These are phyloP conservation scores for Camellia granthamiana DNA, from an alignment of 148 eudicot genomes.

Conservation along the genomic window DNA sequence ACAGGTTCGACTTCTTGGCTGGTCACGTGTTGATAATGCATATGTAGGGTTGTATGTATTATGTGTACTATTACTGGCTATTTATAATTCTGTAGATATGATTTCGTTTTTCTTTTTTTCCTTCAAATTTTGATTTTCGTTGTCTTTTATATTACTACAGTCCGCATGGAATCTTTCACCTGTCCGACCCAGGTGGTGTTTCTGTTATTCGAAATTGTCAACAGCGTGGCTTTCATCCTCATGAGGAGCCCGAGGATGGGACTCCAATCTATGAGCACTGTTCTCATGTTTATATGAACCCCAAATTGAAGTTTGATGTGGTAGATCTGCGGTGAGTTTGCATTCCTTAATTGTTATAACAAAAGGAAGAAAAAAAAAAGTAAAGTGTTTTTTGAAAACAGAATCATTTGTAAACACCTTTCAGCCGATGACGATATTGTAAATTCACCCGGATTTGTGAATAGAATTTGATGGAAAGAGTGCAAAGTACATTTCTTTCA, in stretches of 20 bases:
- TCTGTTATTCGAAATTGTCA: conserved; percentile 78
- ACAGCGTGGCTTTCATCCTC: conserved; percentile 96
- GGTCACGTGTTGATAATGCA: background rate
- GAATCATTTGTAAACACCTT: conserved; percentile 8
- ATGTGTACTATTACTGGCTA: background rate
- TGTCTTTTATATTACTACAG: conserved; percentile 40
- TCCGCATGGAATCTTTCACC: conserved; percentile 95
- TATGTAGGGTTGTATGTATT: background rate
- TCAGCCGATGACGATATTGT: conserved; percentile 11
- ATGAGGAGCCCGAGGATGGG: conserved; percentile 92
- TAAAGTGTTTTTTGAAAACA: background rate
- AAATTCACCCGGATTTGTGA: conserved; percentile 22
- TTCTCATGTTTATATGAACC: conserved; percentile 91
- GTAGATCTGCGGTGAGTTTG: conserved; percentile 70
- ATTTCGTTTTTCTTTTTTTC: background rate
- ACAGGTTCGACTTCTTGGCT: too few relatives aligned
- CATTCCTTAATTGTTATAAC: background rate
- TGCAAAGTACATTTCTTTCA: background rate
- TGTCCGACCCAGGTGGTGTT: conserved; percentile 92
- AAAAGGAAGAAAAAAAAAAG: background rate
- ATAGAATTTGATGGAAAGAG: conserved; percentile 12
- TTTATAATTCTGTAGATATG: background rate
- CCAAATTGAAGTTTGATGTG: conserved; percentile 71
- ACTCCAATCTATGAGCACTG: conserved; percentile 96
- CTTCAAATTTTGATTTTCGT: background rate